These are phyloP conservation scores for Metarhizium humberi DNA, from an alignment of 2,329 filamentous ascomycete species.

Conservation along the genomic window DNA sequence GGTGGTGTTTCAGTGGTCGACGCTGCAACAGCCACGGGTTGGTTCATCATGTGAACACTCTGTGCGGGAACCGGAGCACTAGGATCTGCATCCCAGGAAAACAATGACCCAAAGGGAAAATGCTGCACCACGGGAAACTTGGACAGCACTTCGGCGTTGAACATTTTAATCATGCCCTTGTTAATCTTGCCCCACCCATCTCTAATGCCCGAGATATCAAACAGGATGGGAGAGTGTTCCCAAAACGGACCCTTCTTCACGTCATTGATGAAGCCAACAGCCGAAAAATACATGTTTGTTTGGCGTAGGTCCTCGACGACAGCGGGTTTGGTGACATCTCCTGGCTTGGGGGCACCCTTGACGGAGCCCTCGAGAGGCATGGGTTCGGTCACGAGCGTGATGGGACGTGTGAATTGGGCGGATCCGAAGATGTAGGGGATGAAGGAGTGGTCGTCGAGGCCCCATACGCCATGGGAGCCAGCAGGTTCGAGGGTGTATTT, in stretches of 20 bases:
- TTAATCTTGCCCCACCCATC: constrained; percentile 99
- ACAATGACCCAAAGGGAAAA: constrained; percentile 75
- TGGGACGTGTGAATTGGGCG: constrained; percentile 74
- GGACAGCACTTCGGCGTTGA: constrained; percentile 87
- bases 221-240: constrained; percentile 92
- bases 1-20: not conserved
- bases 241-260: constrained; percentile 96
- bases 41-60: constrained; percentile 49
- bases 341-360: constrained; percentile 59
- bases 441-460: constrained; percentile 95
- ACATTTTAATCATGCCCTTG: constrained; percentile 99
- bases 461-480: constrained; percentile 95
- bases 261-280: constrained; percentile 93
- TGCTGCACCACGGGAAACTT: constrained; percentile 99
- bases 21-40: constrained; percentile 25
- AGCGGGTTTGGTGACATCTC: constrained; percentile 55
- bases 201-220: constrained; percentile 84
- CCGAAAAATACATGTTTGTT: constrained; percentile 84
- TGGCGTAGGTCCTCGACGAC: constrained; percentile 56
- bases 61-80: constrained; percentile 38
- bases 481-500: constrained; percentile 92
- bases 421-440: constrained; percentile 92
- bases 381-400: constrained; percentile 45
- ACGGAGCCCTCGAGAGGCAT: constrained; percentile 76
- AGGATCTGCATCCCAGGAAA: constrained; percentile 64